Conservation (phyloP, 768 basidiomycete genomes). For the Mycena crocata region DNA sequence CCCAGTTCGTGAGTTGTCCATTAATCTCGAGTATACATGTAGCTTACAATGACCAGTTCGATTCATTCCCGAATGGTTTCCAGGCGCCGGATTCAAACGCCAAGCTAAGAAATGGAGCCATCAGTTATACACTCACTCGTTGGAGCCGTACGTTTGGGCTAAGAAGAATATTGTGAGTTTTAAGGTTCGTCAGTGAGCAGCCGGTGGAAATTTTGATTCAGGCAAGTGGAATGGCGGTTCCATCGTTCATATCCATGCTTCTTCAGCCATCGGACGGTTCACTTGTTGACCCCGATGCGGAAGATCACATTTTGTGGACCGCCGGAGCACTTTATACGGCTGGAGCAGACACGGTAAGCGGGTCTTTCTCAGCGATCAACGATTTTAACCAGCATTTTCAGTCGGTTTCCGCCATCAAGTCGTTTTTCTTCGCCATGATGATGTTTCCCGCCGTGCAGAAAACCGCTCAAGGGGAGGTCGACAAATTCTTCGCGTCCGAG, state of each 20-base stretch:
- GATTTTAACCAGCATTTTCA: background rate
- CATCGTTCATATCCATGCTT: constrained; percentile 3
- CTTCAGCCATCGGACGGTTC: background rate
- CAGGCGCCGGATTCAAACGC: constrained; percentile 52
- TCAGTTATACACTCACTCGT: constrained; percentile 2
- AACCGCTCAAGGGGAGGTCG: constrained; percentile 34
- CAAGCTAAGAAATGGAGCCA: constrained; percentile 20
- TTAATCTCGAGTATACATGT: background rate
- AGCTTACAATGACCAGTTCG: constrained; percentile 6
- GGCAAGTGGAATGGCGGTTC: constrained; percentile 22
- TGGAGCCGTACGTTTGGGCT: constrained; percentile 22
- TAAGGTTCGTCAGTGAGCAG: too few relatives aligned
- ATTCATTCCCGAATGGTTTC: constrained; percentile 53
- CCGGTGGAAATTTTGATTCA: too few relatives aligned
- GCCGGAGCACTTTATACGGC: constrained; percentile 25
- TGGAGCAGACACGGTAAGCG: constrained; percentile 22
- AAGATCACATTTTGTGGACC: constrained; percentile 24
- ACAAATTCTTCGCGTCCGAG: constrained; percentile 26
- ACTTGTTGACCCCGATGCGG: background rate
- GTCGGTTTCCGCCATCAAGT: constrained; percentile 15
- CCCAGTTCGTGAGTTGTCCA: constrained; percentile 39
- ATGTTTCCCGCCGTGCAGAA: constrained; percentile 31
- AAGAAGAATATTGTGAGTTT: too few relatives aligned
- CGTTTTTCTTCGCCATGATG: constrained; percentile 35
- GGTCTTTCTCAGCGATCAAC: too few relatives aligned